Evolutionary conservation across 2,329 filamentous ascomycete genomes (phyloP).

Genomic region (Atkinsonella texensis): DNA sequence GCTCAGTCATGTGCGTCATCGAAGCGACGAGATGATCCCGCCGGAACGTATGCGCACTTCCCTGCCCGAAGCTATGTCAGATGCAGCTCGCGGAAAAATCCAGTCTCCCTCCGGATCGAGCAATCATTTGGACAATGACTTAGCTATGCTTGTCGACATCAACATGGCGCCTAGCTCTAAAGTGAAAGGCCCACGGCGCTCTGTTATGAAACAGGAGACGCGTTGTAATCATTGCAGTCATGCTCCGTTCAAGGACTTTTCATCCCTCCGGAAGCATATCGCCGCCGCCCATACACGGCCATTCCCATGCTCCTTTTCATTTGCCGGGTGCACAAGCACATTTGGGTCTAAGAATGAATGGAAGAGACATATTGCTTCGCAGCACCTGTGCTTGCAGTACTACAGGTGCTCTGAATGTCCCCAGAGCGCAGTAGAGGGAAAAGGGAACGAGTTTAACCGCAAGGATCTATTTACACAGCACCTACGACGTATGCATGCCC

Average conservation of each 20-base stretch:
- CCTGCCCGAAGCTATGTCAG: constrained; percentile 26
- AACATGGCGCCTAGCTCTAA: constrained; percentile 18
- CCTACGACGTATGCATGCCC: constrained; percentile 82
- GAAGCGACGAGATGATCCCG: constrained; percentile 31
- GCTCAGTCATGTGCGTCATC: constrained; percentile 48
- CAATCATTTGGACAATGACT: constrained; percentile 17
- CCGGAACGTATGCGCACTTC: constrained; percentile 24
- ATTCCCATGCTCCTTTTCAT: constrained; percentile 77
- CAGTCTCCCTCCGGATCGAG: constrained; percentile 23
- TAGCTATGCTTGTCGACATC: constrained; percentile 12
- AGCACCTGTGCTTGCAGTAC: constrained; percentile 64
- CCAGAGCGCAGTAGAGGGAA: constrained; percentile 39
- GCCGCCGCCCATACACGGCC: constrained; percentile 57
- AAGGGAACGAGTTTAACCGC: constrained; percentile 70
- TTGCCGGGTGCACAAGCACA: constrained; percentile 69
- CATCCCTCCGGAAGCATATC: constrained; percentile 53
- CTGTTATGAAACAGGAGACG: constrained; percentile 47
- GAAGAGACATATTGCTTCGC: constrained; percentile 87
- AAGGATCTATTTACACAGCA: constrained; percentile 96
- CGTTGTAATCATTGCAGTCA: constrained; percentile 50
- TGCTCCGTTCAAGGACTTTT: constrained; percentile 54
- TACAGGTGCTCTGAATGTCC: constrained; percentile 53
- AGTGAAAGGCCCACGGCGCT: constrained; percentile 31
- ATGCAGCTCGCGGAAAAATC: constrained; percentile 15
- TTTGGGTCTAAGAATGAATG: constrained; percentile 96